phyloP scores from a whole-genome alignment of 495 filamentous ascomycete genomes.

The Podospora pseudocomata region DNA sequence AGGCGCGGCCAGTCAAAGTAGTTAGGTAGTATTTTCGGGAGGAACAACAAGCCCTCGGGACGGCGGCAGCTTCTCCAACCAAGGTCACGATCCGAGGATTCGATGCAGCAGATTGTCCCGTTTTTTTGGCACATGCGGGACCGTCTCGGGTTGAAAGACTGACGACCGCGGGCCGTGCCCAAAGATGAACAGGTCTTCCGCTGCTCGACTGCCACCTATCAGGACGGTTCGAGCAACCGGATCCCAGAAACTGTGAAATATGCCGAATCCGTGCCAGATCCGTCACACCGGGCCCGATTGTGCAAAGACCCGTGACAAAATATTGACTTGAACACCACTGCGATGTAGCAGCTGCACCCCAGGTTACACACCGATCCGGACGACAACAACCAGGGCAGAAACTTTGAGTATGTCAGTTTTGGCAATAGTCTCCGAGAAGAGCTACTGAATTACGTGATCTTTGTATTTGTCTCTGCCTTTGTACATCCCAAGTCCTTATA shows the following conservation, averaged over 20 bases:
- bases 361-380: background rate
- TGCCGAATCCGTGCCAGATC: background rate
- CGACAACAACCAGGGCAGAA: background rate
- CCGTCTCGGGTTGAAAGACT: background rate
- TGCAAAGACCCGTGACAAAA: background rate
- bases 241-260: background rate
- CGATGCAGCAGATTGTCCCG: background rate
- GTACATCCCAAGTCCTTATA: no score
- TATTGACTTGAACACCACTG: background rate
- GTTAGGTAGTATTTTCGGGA: background rate
- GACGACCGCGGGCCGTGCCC: background rate
- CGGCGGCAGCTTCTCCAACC: no score
- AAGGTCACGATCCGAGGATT: background rate
- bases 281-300: background rate
- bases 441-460: no score
- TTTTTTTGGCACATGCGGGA: background rate
- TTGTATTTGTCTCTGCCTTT: no score
- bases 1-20: background rate
- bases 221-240: no score
- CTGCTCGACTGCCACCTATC: background rate
- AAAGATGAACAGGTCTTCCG: background rate
- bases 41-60: background rate
- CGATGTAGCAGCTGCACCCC: background rate
- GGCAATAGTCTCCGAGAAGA: background rate
- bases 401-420: background rate